Evolutionary conservation across 257 asterid genomes (phyloP), one percentile per base, ranked within the genome.

Genomic region (Petrea volubilis): DNA sequence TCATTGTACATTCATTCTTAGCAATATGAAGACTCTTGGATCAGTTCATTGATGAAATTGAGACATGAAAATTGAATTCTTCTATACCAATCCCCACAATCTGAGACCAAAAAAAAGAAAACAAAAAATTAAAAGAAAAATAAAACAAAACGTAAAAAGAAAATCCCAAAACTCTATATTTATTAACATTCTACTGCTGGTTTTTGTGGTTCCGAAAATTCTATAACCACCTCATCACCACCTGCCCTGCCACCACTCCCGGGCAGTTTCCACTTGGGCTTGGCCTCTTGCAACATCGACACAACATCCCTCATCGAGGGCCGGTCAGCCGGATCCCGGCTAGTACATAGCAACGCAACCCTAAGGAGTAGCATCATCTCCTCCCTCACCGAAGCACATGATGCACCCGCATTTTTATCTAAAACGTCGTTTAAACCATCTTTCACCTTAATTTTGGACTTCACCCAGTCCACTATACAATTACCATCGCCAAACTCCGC

Each of bases 241-340:
- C 60, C 71, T 11, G 43, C 57, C 17, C 57, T 34, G 4, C 67
- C 58, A 23, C 52, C 70, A 14, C 69, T 73, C 46, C 68, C 80
- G 21, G 84, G 77, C 41, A 82, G 24, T 59, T 95, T 95, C 59
- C 97, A 80, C 57, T 76, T 86, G 0, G 97, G 99, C 68, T 72
- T 84, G 41, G 96, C 97, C 81, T 83, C 95, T 21, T 81, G 89
- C 84, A 94, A 62, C 99, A 89, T 91, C 3, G 97, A 86, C 14
- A 94, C 80, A 0, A 91, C 99, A 53, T 91, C 98, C 72, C 99
- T 82, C 99, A 89, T 94, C 4, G 97, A 82, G 29, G 99, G 99
- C 4, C 99, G 87, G 7, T 94, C 97, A 0, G 88, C 86, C 12
- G 97, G 99, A 72, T 89, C 91, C 51, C 85, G 79, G 36, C 95